These are phyloP conservation scores for Suillus tomentosus DNA, from an alignment of 768 basidiomycete genomes.

Conservation along the genomic window DNA sequence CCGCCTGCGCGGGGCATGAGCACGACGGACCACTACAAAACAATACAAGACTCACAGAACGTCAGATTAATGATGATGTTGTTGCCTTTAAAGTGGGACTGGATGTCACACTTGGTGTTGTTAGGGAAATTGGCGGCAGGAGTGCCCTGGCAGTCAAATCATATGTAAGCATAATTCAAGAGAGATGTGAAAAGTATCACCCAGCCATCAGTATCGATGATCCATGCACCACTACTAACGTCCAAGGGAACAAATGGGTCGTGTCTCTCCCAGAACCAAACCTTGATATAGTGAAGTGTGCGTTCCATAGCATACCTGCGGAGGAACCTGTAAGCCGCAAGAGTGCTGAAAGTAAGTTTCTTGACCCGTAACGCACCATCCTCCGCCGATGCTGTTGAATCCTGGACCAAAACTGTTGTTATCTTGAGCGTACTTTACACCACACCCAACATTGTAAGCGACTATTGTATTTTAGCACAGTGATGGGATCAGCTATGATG, in stretches of 20 bases:
- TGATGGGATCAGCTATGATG: neutral
- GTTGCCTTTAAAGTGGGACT: conserved; percentile 34
- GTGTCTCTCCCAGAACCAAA: conserved; percentile 48
- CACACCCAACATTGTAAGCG: conserved; percentile 23
- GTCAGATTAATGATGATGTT: conserved; percentile 50
- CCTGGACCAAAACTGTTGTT: conserved; percentile 21
- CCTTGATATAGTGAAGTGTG: conserved; percentile 34
- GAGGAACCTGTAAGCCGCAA: conserved; percentile 6
- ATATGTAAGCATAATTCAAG: neutral
- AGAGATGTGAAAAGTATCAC: conserved; percentile 20
- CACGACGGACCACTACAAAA: conserved; percentile 1
- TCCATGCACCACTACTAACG: conserved; percentile 21
- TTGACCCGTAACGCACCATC: conserved; percentile 31
- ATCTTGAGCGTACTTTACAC: conserved; percentile 21
- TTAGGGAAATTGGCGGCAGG: conserved; percentile 38
- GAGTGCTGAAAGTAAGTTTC: neutral
- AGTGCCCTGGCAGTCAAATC: conserved; percentile 25
- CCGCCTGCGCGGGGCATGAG: conserved; percentile 44
- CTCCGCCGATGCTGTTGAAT: conserved; percentile 39
- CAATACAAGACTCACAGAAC: conserved; percentile 50
- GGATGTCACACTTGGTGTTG: conserved; percentile 39
- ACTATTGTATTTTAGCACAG: conserved; percentile 3
- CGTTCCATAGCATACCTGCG: conserved; percentile 46
- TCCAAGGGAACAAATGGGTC: conserved; percentile 27
- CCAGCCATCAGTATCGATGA: conserved; percentile 33